Conservation (phyloP, 495 filamentous ascomycete species). For the Neurospora sp. region DNA sequence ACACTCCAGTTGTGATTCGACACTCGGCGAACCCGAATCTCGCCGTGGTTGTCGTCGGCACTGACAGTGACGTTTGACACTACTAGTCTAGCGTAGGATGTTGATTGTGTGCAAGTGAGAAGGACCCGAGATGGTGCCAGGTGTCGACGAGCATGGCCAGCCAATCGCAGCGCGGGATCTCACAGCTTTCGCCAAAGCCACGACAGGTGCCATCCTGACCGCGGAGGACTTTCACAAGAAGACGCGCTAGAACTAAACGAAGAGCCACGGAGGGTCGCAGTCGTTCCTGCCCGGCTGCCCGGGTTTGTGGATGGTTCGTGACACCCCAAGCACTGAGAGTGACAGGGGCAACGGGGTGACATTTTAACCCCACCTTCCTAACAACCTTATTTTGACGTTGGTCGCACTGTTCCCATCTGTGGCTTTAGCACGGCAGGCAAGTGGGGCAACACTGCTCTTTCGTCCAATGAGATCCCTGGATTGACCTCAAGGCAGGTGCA, state of each 20-base stretch:
- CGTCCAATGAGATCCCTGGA: neutral
- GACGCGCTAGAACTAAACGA: too few species aligned
- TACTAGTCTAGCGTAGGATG: neutral
- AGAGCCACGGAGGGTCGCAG: too few species aligned
- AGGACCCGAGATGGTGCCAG: neutral
- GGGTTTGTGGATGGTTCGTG: too few species aligned
- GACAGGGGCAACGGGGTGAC: neutral
- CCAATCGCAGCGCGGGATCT: neutral
- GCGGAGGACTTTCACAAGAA: too few species aligned
- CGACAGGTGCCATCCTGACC: too few species aligned
- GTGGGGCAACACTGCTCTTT: neutral
- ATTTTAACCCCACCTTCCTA: neutral
- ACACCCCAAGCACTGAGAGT: too few species aligned
- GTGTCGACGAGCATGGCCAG: neutral
- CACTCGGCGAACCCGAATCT: neutral
- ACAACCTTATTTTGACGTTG: neutral
- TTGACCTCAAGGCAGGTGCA: neutral
- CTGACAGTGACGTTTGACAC: neutral
- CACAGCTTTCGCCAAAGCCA: too few species aligned
- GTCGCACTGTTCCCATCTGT: neutral
- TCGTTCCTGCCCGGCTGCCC: too few species aligned
- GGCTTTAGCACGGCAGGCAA: neutral
- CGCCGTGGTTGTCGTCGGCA: neutral
- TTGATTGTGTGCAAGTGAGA: neutral
- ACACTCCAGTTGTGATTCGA: neutral